These are phyloP conservation scores for Chlorella vulgaris DNA, from an alignment of 139 green algal species.

Conservation along the genomic window DNA sequence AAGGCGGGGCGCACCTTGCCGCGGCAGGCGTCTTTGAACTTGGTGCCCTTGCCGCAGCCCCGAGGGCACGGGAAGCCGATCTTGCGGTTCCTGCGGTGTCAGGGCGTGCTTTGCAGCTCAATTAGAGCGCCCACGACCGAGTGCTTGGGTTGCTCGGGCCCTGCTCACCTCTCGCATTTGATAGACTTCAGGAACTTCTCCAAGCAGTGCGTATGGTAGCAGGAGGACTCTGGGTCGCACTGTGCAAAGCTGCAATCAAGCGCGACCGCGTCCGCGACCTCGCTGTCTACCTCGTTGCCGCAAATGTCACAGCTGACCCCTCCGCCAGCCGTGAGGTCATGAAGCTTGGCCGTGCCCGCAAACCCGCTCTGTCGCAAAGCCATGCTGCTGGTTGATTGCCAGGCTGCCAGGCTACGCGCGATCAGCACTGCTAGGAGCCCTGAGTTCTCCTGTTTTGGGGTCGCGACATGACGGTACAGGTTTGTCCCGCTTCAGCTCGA, in stretches of 20 bases:
- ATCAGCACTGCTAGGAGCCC: no score
- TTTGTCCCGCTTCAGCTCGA: no score
- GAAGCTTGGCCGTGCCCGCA: constrained; percentile 26
- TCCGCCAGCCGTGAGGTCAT: constrained; percentile 38
- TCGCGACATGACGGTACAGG: no score
- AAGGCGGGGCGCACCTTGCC: constrained; percentile 65
- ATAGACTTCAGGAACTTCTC: constrained; percentile 84
- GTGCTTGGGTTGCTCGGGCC: no score
- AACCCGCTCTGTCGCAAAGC: constrained; percentile 8
- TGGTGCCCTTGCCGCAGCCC: constrained; percentile 77
- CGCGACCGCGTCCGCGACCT: constrained; percentile 78
- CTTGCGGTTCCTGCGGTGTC: constrained; percentile 77
- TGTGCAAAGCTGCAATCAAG: constrained; percentile 80
- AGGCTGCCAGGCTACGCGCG: background rate
- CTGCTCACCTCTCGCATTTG: constrained; percentile 71
- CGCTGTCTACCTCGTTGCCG: constrained; percentile 63
- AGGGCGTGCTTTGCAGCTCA: background rate
- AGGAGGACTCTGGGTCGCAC: constrained; percentile 54
- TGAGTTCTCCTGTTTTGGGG: no score
- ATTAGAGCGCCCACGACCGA: background rate
- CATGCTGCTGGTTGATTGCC: background rate
- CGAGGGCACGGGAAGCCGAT: constrained; percentile 91
- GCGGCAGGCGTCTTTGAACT: constrained; percentile 65
- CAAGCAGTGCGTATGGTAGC: constrained; percentile 91
- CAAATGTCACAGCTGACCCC: constrained; percentile 74